A percentile compares a stretch with the other conserved stretches of the same genome.
phyloP scores from a whole-genome alignment of 257 asterid genomes.

The Nemophila menziesii region DNA sequence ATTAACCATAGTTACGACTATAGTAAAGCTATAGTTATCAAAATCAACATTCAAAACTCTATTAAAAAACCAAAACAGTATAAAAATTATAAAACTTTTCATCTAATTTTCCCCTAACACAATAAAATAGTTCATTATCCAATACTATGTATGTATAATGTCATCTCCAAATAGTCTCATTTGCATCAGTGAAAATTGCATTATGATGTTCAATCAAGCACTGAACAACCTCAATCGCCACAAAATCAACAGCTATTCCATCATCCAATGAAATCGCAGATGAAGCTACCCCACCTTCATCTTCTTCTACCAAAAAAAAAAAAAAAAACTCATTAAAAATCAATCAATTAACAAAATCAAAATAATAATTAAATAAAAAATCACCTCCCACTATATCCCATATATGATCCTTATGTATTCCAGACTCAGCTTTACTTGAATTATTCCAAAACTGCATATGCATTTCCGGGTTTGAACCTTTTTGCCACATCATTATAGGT shows the following conservation, averaged over 20 bases:
- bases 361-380: neutral
- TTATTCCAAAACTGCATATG: constrained; percentile 50
- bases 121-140: constrained; percentile 4
- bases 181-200: constrained; percentile 71
- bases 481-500: constrained; percentile 75
- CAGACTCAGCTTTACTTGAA: constrained; percentile 33
- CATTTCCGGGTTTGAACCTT: constrained; percentile 55
- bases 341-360: neutral
- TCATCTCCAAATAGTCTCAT: constrained; percentile 72
- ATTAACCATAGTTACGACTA: too few relatives aligned
- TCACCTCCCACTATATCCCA: constrained; percentile 68
- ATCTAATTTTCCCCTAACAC: neutral
- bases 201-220: constrained; percentile 83
- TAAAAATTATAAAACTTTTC: neutral
- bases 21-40: too few relatives aligned
- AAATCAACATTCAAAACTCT: neutral
- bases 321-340: neutral
- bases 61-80: neutral
- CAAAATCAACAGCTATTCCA: constrained; percentile 49
- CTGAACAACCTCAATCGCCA: constrained; percentile 75
- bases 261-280: constrained; percentile 79
- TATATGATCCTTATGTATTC: constrained; percentile 21
- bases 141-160: constrained; percentile 25
- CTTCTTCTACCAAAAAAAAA: constrained; percentile 37
- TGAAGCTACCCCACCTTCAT: constrained; percentile 48